Base-by-base conservation (phyloP, 345 rosid genomes). In the Acer yangbiense region DNA sequence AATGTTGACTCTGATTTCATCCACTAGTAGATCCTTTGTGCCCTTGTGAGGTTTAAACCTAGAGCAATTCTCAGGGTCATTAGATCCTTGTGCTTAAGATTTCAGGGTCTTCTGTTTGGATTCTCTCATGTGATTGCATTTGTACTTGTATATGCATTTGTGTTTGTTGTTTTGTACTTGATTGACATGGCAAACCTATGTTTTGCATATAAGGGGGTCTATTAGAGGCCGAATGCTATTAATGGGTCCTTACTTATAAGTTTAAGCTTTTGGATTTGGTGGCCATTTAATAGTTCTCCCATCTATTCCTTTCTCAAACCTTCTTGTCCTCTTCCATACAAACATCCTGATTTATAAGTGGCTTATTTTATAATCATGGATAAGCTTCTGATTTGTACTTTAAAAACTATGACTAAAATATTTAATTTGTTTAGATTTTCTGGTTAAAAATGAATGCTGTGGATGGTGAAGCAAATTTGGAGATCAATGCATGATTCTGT, bases 371-470 rank as follows among this genome's bases (percentile, higher is more conserved):
- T 64, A 6, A 25, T 64, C 48, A 48, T 65, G n/a, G 11, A 32
- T 12, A 8, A 17, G 61, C 23, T 25, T 43, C 39, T 44, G 16
- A 17, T 23, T 61, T 62, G 68, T 63, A 21, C 21, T 44, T 21
- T 17, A 25, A 43, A 62, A 18, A 8, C 10, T 32, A 18, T 29
- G 29, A 54, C 18, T 3, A 18, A 67, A 39, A n/a, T 55, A 18
- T 4, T 71, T 48, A 48, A 46, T 13, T 69, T 21, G 39, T 3
- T 63, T 27, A 4, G 35, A 63, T 27, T 63, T 9, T 64, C 7
- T 60, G 65, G n/a, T 58, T 72, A 39, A 58, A 72, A 58, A 32
- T 69, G 9, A 43, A 60, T 41, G 43, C 32, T 60, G 67, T 39
- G 67, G 35, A 60, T 60, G 57, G 8, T 43, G 3, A 39, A 61